phyloP scores from a whole-genome alignment of 441 rosid genomes.

The Corymbia citriodora region DNA sequence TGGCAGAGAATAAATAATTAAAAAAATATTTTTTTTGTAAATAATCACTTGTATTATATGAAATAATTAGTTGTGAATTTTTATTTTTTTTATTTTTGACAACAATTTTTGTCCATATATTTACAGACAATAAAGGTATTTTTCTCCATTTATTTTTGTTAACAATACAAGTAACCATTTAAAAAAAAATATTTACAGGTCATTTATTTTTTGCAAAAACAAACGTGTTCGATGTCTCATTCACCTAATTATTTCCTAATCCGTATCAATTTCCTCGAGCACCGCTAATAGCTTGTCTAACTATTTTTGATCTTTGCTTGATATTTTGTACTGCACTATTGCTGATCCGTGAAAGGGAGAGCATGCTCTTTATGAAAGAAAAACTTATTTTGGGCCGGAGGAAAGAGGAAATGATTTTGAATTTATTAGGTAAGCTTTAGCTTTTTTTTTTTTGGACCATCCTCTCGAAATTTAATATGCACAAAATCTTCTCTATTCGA shows the following conservation, averaged over 20 bases:
- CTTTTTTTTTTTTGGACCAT: neutral
- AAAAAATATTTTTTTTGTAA: too few species aligned
- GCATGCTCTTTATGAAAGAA: neutral
- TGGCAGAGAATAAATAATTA: neutral
- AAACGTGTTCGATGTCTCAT: neutral
- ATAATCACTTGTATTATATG: too few species aligned
- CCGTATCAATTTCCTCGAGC: accelerated
- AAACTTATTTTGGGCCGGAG: neutral
- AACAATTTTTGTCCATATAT: too few species aligned
- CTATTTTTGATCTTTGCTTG: neutral
- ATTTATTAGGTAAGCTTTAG: neutral
- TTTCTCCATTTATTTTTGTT: too few species aligned
- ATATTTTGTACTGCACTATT: neutral
- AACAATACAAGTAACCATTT: too few species aligned
- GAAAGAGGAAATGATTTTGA: neutral
- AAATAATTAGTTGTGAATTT: too few species aligned
- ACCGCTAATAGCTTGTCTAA: neutral
- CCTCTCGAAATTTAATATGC: neutral
- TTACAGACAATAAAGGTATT: too few species aligned
- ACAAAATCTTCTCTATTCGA: neutral
- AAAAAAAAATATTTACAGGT: accelerated
- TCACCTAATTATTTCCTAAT: neutral
- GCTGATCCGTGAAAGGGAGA: neutral
- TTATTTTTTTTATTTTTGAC: too few species aligned
- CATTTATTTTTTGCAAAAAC: neutral